Conservation (phyloP, 768 basidiomycete genomes). For the Chiua virens region DNA sequence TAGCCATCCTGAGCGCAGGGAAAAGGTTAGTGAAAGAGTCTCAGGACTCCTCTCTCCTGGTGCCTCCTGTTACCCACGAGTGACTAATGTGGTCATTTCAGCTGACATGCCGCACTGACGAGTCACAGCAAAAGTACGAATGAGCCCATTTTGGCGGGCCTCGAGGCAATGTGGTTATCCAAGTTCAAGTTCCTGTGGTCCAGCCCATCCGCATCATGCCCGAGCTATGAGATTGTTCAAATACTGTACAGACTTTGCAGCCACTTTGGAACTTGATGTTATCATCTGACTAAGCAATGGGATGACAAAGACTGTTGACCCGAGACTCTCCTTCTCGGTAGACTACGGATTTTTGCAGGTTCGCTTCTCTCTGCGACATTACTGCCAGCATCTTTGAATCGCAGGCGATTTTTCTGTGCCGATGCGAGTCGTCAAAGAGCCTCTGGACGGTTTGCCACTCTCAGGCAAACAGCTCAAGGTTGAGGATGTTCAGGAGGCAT, state of each 20-base stretch:
- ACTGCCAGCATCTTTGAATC: neutral
- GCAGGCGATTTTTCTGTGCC: conserved; percentile 2
- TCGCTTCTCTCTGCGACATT: neutral
- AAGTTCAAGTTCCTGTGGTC: too few species aligned
- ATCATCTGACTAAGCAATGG: conserved; percentile 18
- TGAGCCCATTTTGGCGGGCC: neutral
- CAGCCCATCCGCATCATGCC: too few species aligned
- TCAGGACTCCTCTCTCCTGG: neutral
- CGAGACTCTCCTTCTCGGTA: neutral
- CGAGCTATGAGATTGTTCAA: too few species aligned
- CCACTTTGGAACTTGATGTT: too few species aligned
- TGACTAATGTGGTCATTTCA: neutral
- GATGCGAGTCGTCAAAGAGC: conserved; percentile 18
- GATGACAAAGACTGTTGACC: conserved; percentile 10
- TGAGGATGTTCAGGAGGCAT: conserved; percentile 76
- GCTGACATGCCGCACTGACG: too few species aligned
- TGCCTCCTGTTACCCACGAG: neutral
- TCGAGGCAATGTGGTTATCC: too few species aligned
- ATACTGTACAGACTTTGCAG: too few species aligned
- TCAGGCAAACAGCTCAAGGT: conserved; percentile 42
- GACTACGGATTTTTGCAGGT: neutral
- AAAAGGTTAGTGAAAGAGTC: neutral
- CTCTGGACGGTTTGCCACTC: conserved; percentile 4
- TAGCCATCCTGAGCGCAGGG: conserved; percentile 12
- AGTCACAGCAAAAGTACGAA: too few species aligned